Conservation (phyloP, 768 basidiomycete genomes). For the Leccinum imitatum region DNA sequence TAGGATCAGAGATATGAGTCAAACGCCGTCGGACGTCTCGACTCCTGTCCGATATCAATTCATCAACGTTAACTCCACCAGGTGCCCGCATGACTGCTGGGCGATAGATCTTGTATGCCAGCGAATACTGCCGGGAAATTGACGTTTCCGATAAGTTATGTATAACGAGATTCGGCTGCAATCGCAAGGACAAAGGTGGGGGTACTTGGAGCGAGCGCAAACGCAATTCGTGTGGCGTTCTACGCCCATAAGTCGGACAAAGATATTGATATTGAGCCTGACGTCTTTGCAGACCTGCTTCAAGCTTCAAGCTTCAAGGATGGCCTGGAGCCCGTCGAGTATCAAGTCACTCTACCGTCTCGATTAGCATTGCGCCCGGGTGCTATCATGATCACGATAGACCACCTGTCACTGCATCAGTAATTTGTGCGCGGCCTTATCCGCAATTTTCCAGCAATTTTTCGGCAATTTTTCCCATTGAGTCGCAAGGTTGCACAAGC, state of each 20-base stretch:
- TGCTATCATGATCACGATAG: neutral
- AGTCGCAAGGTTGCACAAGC: no score
- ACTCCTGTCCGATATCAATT: neutral
- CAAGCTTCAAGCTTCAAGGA: neutral
- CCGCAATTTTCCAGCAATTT: no score
- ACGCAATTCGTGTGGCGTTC: neutral
- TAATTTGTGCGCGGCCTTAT: no score
- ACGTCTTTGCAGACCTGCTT: neutral
- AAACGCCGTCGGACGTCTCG: neutral
- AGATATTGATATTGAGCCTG: neutral
- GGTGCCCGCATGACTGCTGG: neutral
- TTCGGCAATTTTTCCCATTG: no score
- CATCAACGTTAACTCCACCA: neutral
- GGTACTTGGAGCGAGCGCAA: neutral
- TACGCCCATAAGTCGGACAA: neutral
- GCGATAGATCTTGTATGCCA: neutral
- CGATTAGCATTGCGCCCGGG: neutral
- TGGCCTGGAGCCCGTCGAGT: neutral
- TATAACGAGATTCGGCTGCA: neutral
- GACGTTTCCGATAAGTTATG: neutral
- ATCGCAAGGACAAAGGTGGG: neutral
- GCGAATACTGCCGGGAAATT: neutral
- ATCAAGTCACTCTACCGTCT: neutral
- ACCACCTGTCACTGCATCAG: neutral
- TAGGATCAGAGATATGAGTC: neutral